phyloP scores from a whole-genome alignment of 371 early-diverging fungal genomes.

The Apophysomyces variabilis region DNA sequence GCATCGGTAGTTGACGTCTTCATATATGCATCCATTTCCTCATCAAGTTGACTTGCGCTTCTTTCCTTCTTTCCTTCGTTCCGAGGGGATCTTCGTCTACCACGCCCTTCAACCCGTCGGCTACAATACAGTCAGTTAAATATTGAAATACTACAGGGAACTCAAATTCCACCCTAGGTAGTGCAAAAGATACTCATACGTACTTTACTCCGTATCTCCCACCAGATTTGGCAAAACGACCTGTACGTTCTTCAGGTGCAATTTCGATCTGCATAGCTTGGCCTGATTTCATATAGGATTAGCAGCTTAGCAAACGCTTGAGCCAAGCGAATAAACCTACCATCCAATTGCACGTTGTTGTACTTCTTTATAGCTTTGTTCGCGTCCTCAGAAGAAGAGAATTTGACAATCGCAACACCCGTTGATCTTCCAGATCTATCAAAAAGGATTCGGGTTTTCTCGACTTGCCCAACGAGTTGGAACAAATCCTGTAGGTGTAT shows the following conservation, averaged over 20 bases:
- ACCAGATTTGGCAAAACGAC: conserved; percentile 2
- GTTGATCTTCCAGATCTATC: conserved; percentile 53
- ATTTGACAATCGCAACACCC: conserved; percentile 39
- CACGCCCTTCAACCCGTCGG: background rate
- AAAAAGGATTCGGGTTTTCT: conserved; percentile 35
- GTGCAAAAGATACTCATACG: conserved; percentile 11
- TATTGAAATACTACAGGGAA: background rate
- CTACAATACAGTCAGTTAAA: conserved; percentile 12
- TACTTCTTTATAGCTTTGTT: conserved; percentile 46
- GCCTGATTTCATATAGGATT: conserved; percentile 14
- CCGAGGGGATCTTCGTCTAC: conserved; percentile 13
- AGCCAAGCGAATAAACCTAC: conserved; percentile 13
- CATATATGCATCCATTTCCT: conserved; percentile 55
- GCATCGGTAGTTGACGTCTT: conserved; percentile 15
- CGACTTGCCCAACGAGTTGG: conserved; percentile 39
- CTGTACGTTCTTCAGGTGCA: conserved; percentile 17
- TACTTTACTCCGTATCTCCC: conserved; percentile 13
- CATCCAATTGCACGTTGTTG: conserved; percentile 47
- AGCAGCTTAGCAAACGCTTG: background rate
- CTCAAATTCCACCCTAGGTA: conserved; percentile 3
- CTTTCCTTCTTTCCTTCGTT: conserved; percentile 20
- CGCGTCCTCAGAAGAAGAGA: conserved; percentile 29
- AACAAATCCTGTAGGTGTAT: conserved; percentile 36
- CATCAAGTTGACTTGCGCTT: conserved; percentile 40
- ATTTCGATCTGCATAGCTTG: conserved; percentile 38